Base-by-base conservation (phyloP, 2,329 filamentous ascomycete species). In the Nemania sp. region DNA sequence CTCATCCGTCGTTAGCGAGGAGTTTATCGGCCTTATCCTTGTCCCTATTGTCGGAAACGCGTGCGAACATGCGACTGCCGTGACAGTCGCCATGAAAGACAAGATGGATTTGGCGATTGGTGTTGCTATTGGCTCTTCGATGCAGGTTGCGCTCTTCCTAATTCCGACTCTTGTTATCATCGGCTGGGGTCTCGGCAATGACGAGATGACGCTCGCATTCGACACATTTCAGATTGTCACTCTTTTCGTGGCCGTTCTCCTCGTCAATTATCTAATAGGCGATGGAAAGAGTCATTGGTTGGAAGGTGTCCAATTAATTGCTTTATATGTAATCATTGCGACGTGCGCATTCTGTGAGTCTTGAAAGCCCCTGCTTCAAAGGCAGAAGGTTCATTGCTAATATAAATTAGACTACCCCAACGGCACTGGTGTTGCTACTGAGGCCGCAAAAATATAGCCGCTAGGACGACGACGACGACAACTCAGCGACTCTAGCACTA, bases 221-320 rank as follows among this genome's bases (percentile, higher is more conserved):
- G 93, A 97, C 76, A 90, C 90, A 0, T 98, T 98, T 83, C 93
- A 97, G 81, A 90, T 97, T 15, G 91, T 94, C 24, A 90, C 92
- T 47, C 82, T 97, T 47, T 97, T 97, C 73, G 92, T 96, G 13
- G 90, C 93, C 1, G 92, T 93, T 0, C 88, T 97, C 49, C 85
- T 97, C 38, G 92, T 94, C 66, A 97, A 97, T 77, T 97, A 97
- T 77, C 81, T 97, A 51, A 93, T 97, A 56, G 86, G 90, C 22
- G 93, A 97, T 74, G 93, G 93, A 32, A 89, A 93, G 78, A 94
- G 90, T 70, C 93, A 95, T 74, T 96, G 93, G 82, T 85, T 95
- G 0, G 93, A 96, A 79, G 93, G 93, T 2, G 88, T 89, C 68
- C 81, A 95, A 66, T 80, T 96, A 38, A 91, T 94, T 60, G 92